These are phyloP conservation scores for Schizochytrium sp. DNA, from an alignment of 108 stramenopile species.

Conservation along the genomic window DNA sequence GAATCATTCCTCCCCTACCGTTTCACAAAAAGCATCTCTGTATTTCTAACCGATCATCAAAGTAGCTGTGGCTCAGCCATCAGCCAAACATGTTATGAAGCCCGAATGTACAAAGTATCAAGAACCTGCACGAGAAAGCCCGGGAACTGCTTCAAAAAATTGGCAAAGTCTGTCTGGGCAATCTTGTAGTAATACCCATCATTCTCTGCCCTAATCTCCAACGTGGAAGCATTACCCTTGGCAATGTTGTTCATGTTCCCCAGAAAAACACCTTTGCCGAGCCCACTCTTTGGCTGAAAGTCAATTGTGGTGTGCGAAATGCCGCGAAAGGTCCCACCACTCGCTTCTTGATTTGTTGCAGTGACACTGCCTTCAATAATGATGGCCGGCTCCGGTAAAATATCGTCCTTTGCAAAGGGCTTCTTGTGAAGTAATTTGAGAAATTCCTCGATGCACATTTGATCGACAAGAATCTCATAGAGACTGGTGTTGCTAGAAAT, in stretches of 20 bases:
- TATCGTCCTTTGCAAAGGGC: background rate
- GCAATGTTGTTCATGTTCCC: background rate
- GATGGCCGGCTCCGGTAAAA: background rate
- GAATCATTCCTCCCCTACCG: too few species aligned
- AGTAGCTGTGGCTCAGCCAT: too few species aligned
- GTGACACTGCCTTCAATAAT: background rate
- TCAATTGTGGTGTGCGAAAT: background rate
- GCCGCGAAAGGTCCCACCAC: background rate
- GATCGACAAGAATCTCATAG: background rate
- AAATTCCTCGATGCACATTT: background rate
- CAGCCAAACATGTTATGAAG: too few species aligned
- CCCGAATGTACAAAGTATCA: background rate
- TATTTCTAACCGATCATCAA: too few species aligned
- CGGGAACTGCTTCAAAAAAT: background rate
- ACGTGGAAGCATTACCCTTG: background rate
- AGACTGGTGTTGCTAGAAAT: background rate
- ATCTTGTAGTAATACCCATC: background rate
- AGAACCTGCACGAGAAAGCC: background rate
- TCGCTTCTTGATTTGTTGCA: background rate
- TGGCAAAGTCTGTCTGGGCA: background rate
- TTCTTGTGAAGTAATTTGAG: background rate
- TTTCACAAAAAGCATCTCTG: too few species aligned
- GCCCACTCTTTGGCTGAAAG: conserved; percentile 7
- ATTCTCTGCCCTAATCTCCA: background rate
- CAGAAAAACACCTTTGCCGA: background rate